Base-by-base conservation (phyloP, 2,329 filamentous ascomycete species). In the Sphaerostilbella broomeana region DNA sequence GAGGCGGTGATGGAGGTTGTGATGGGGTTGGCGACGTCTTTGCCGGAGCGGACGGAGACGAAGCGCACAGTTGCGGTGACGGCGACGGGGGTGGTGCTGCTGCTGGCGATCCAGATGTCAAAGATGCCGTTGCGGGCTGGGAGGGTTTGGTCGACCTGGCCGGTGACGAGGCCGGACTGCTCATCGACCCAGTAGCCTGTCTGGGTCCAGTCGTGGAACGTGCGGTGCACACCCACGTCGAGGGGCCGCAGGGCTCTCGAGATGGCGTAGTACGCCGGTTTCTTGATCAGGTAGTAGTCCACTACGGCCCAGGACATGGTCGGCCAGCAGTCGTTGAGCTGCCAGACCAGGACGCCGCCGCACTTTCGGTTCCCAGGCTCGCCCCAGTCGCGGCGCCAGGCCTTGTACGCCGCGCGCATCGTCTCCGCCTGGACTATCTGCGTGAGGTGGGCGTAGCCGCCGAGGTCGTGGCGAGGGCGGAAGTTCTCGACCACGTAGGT, bases 401-500 rank as follows among this genome's bases (percentile, higher is more conserved):
- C 57, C 27, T 70, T 64, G 51, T 75, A 76, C 1, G 72, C 70
- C 22, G 61, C 67, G 4, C 63, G 60, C 50, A 76, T 63, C 34
- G 71, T 66, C 47, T 77, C 73, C 3, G 69, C 64, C 55, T 77
- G 73, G 43, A 71, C 65, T 5, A 76, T 52, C 45, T 76, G 73
- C 1, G 73, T 75, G 16, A 82, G 77, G 11, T 85, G 85, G 58
- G 89, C 88, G 63, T 88, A 87, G 45, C 86, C 81, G 1, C 82
- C 77, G 24, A 73, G 65, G 22, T 77, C 68, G 40, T 81, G 72
- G 28, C 63, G 59, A 15, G 61, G 57, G 3, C 75, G 72, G 52
- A 89, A 78, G 62, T 89, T 90, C 54, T 89, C 85, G 10, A 81
- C 75, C 2, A 89, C 64, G 52, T 90, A 90, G 1, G 81, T 78